Conservation (phyloP, 2,329 filamentous ascomycete genomes). For the Neurospora sp. region DNA sequence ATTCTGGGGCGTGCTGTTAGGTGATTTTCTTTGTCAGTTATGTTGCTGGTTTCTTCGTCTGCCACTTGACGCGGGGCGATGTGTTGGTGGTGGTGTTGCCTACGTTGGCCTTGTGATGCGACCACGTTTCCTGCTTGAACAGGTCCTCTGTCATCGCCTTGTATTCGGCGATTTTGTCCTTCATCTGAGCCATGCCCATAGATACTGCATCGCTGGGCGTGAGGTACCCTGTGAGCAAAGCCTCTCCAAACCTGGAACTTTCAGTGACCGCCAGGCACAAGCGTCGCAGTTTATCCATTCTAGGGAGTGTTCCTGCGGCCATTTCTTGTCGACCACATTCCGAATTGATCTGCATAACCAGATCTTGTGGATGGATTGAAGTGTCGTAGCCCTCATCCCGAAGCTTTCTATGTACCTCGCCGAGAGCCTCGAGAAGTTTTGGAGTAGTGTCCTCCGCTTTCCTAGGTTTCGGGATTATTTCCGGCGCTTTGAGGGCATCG, state of each 20-base stretch:
- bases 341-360: conserved; percentile 4
- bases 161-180: conserved; percentile 4
- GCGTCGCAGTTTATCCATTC: conserved; percentile 12
- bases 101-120: conserved; percentile 10
- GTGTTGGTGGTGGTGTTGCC: conserved; percentile 6
- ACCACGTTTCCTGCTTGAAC: conserved; percentile 12
- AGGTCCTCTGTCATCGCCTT: conserved; percentile 4
- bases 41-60: background rate
- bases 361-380: conserved; percentile 2
- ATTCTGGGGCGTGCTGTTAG: background rate
- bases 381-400: conserved; percentile 6
- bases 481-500: background rate
- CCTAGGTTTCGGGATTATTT: background rate
- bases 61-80: background rate
- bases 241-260: conserved; percentile 13
- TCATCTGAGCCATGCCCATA: conserved; percentile 8
- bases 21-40: background rate
- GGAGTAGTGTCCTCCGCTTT: background rate
- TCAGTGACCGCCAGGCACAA: conserved; percentile 1
- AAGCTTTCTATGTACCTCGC: background rate
- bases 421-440: background rate
- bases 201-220: conserved; percentile 6
- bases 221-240: conserved; percentile 13
- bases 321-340: background rate
- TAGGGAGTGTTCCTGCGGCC: conserved; percentile 5